A percentile compares a stretch with the other conserved stretches of the same genome.
These are phyloP conservation scores for Backusella tuberculispora DNA, from an alignment of 192 early-diverging fungal species.

Conservation along the genomic window DNA sequence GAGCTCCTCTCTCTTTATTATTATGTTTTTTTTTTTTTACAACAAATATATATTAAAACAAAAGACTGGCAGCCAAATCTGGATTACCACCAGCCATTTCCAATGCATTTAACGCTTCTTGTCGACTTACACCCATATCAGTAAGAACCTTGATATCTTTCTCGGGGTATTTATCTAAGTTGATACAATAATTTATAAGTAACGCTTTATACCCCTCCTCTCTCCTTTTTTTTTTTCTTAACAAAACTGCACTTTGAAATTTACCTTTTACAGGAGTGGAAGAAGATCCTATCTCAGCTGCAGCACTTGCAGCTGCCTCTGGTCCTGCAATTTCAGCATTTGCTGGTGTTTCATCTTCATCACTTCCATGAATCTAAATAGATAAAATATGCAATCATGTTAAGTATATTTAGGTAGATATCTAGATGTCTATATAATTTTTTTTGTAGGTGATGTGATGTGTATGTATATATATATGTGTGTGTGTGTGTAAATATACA, in stretches of 20 bases:
- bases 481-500: too few species aligned
- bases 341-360: constrained; percentile 44
- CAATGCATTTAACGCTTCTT: constrained; percentile 80
- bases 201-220: not conserved
- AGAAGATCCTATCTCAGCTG: not conserved
- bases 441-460: not conserved
- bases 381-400: not conserved
- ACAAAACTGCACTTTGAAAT: too few species aligned
- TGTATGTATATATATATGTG: too few species aligned
- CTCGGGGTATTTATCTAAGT: constrained; percentile 55
- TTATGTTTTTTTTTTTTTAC: not conserved
- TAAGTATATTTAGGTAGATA: too few species aligned
- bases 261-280: not conserved
- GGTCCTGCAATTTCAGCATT: constrained; percentile 41
- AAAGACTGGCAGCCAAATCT: constrained; percentile 84
- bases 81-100: constrained; percentile 82
- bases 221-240: not conserved
- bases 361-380: constrained; percentile 42
- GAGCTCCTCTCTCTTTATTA: not conserved
- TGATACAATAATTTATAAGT: not conserved
- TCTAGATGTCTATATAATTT: too few species aligned
- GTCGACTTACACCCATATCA: constrained; percentile 77
- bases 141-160: constrained; percentile 70
- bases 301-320: constrained; percentile 31
- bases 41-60: constrained; percentile 60